Evolutionary conservation across 2,329 filamentous ascomycete genomes (phyloP).

Genomic region (Fusarium sp.): DNA sequence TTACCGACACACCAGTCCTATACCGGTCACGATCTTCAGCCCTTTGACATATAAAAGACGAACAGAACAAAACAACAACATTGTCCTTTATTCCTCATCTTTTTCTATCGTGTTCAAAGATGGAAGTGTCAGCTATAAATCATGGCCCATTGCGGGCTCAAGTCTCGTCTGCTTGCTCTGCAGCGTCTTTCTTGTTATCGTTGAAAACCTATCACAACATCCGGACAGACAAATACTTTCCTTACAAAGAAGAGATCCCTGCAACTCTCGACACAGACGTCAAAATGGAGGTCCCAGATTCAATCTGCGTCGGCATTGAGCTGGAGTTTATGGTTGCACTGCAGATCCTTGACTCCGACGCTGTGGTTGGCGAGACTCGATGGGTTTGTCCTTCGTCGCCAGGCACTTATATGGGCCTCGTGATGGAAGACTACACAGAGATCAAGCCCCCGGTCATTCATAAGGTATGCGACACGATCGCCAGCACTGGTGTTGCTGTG

Average conservation of each 20-base stretch:
- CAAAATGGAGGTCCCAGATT: conserved; percentile 14
- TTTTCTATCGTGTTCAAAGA: conserved; percentile 23
- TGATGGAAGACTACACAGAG: conserved; percentile 26
- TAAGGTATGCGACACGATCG: conserved; percentile 42
- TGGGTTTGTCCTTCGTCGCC: conserved; percentile 29
- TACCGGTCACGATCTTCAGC: background rate
- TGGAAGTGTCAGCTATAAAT: conserved; percentile 33
- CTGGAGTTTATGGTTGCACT: conserved; percentile 47
- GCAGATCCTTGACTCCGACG: conserved; percentile 11
- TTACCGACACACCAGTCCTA: conserved; percentile 5
- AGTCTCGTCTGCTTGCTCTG: conserved; percentile 24
- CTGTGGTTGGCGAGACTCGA: conserved; percentile 12
- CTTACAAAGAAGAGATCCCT: background rate
- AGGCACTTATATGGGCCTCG: conserved; percentile 18
- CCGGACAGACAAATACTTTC: conserved; percentile 6
- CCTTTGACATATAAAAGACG: conserved; percentile 7
- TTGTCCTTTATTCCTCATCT: conserved; percentile 15
- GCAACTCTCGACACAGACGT: background rate
- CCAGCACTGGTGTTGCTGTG: conserved; percentile 32
- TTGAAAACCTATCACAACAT: conserved; percentile 14
- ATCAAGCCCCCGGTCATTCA: conserved; percentile 22
- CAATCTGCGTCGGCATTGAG: conserved; percentile 44
- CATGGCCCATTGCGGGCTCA: conserved; percentile 18
- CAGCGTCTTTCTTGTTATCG: conserved; percentile 3
- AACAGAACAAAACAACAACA: background rate